Evolutionary conservation across 257 asterid genomes (phyloP).

Genomic region (Nicotiana knightiana): DNA sequence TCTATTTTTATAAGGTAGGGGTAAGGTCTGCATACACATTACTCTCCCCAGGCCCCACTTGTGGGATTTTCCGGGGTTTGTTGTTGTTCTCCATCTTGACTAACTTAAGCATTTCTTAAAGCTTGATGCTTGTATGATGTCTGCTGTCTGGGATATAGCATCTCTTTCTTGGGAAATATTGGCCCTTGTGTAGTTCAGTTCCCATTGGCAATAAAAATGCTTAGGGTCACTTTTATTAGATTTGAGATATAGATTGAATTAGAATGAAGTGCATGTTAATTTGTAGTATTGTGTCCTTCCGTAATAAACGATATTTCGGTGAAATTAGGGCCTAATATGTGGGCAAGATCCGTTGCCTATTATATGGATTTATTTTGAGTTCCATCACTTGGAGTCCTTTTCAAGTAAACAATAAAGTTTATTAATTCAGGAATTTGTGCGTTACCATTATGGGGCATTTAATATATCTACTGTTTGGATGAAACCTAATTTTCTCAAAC

Average conservation of each 20-base stretch:
- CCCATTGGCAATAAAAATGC: not conserved
- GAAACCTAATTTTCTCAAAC: too few species aligned
- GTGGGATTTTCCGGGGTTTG: too few species aligned
- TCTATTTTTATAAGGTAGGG: too few species aligned
- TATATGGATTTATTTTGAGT: not conserved
- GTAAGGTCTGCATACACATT: too few species aligned
- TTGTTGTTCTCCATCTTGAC: too few species aligned
- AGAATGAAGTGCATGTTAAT: not conserved
- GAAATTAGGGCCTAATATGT: not conserved
- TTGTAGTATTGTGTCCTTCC: not conserved
- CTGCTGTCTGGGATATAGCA: not conserved
- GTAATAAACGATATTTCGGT: not conserved
- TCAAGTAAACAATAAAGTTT: not conserved
- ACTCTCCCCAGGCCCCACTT: too few species aligned
- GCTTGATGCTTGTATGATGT: too few species aligned
- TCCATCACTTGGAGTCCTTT: not conserved
- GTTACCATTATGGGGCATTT: too few species aligned
- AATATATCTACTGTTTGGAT: too few species aligned
- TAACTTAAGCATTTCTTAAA: too few species aligned
- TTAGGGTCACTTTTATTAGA: not conserved
- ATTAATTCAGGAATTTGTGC: too few species aligned
- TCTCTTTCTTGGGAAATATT: not conserved
- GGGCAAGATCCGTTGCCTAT: not conserved
- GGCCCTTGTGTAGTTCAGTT: not conserved
- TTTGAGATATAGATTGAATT: not conserved